Evolutionary conservation across 2,329 filamentous ascomycete genomes (phyloP).

Genomic region (Leptodontidium sp.): DNA sequence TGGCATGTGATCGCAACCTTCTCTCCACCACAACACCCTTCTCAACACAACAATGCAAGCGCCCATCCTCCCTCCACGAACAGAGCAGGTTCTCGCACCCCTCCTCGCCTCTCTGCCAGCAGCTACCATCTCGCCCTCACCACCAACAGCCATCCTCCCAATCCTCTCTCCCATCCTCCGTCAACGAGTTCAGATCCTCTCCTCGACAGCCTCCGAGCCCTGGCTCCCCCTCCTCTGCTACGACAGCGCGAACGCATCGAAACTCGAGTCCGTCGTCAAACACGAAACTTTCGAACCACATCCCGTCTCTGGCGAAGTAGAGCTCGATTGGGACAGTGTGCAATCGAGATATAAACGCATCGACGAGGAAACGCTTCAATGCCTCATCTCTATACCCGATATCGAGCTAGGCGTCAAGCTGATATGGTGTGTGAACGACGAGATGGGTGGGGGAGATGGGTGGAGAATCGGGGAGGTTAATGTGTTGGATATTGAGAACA

Average conservation of each 20-base stretch:
- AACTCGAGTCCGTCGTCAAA: conserved; percentile 67
- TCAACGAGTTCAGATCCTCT: conserved; percentile 72
- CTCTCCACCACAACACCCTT: conserved; percentile 10
- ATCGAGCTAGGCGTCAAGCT: conserved; percentile 71
- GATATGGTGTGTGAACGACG: conserved; percentile 69
- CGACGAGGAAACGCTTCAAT: conserved; percentile 79
- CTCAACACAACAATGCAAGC: conserved; percentile 36
- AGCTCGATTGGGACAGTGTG: conserved; percentile 71
- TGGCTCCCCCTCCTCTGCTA: conserved; percentile 81
- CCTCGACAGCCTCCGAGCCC: conserved; percentile 64
- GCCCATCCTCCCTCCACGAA: conserved; percentile 54
- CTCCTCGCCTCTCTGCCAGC: conserved; percentile 67
- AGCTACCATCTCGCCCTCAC: conserved; percentile 64
- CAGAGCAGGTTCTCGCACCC: conserved; percentile 59
- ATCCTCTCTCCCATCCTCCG: conserved; percentile 71
- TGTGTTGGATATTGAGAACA: conserved; percentile 61
- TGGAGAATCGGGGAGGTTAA: conserved; percentile 79
- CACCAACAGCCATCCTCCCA: conserved; percentile 64
- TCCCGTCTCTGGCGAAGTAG: conserved; percentile 80
- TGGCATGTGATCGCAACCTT: conserved; percentile 36
- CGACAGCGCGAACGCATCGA: conserved; percentile 59
- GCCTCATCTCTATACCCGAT: conserved; percentile 67
- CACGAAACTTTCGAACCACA: conserved; percentile 78
- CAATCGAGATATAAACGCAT: conserved; percentile 71
- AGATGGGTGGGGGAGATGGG: conserved; percentile 65